Base-by-base conservation (phyloP, 2,329 filamentous ascomycete genomes). In the Penicillium sp. region DNA sequence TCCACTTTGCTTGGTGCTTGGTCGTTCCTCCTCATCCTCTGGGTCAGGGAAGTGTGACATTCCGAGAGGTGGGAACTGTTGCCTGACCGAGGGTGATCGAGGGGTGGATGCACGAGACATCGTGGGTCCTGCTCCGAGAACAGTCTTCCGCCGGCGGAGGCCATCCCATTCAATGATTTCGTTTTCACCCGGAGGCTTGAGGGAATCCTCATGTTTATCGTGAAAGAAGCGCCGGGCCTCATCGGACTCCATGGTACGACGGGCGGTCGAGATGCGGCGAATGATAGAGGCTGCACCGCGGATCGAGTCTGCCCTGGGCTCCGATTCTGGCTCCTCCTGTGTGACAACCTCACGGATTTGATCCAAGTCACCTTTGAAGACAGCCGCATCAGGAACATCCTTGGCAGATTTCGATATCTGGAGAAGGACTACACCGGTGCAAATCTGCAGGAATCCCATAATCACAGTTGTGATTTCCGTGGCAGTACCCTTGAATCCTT, bases 401-500 rank as follows among this genome's bases (percentile, higher is more conserved):
- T 97, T 99, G 65, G 94, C 90, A 0, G 93, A 97, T 72, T 97
- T 97, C 50, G 94, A 97, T n/a, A 99, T 84, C 70, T 99, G 94
- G 9, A 99, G 78, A 7, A 99, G 77, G 0, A 97, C 88, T 6
- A 97, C 94, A 1, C 94, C 94, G 0, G 92, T 83, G 72, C 94
- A 99, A 58, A 99, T 99, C 57, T 89, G 88, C 40, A 99, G 77
- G 76, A 99, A 99, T 1, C 94, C 94, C 78, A 96, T 85, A 53
- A 97, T 88, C 27, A 97, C 89, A 0, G 92, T 96, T 44, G 90
- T 81, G 54, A 99, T 97, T 25, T 89, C 85, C 6, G 85, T 82
- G 0, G 84, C 81, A 0, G 90, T 90, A 33, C 93, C 94, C 69
- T 96, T 93, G 82, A 99, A 97, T 7, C 94, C 94, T 60, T 86